Percentiles rank a stretch among this genome's conserved stretches.
phyloP scores from a whole-genome alignment of 176 grass and related monocot genomes.

The Leersia perrieri region DNA sequence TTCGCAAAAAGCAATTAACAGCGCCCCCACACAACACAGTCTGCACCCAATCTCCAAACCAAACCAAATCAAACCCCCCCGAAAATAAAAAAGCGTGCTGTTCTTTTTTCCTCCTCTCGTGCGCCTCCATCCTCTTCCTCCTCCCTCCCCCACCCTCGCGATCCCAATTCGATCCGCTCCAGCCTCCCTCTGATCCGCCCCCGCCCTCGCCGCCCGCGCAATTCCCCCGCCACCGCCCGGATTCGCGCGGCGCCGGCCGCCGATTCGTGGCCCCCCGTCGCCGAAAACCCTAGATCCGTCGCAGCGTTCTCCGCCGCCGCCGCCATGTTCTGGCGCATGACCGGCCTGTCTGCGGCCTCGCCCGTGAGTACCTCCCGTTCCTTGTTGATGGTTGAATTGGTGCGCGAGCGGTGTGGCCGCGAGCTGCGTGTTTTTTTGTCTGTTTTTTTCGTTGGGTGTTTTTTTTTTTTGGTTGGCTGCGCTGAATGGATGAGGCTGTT shows the following conservation, averaged over 20 bases:
- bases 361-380: constrained; percentile 37
- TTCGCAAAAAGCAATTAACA: constrained; percentile 35
- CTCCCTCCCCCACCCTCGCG: constrained; percentile 4
- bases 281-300: constrained; percentile 55
- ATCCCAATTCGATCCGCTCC: constrained; percentile 52
- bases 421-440: constrained; percentile 9
- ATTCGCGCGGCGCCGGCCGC: constrained; percentile 26
- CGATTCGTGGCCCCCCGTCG: constrained; percentile 17
- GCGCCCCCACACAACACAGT: neutral
- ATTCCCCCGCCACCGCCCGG: constrained; percentile 16
- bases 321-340: constrained; percentile 65
- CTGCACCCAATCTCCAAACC: neutral
- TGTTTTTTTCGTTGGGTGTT: neutral
- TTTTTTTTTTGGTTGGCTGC: constrained; percentile 26
- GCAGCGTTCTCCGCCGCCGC: constrained; percentile 29
- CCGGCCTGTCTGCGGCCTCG: constrained; percentile 60
- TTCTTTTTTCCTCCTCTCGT: constrained; percentile 57
- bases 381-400: neutral
- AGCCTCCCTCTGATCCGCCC: constrained; percentile 35
- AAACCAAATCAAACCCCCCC: constrained; percentile 29
- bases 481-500: constrained; percentile 21
- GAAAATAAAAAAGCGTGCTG: constrained; percentile 43
- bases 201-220: constrained; percentile 1
- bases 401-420: constrained; percentile 1
- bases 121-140: neutral